These are phyloP conservation scores for Diaporthe caulivora DNA, from an alignment of 2,329 filamentous ascomycete genomes.

Conservation along the genomic window DNA sequence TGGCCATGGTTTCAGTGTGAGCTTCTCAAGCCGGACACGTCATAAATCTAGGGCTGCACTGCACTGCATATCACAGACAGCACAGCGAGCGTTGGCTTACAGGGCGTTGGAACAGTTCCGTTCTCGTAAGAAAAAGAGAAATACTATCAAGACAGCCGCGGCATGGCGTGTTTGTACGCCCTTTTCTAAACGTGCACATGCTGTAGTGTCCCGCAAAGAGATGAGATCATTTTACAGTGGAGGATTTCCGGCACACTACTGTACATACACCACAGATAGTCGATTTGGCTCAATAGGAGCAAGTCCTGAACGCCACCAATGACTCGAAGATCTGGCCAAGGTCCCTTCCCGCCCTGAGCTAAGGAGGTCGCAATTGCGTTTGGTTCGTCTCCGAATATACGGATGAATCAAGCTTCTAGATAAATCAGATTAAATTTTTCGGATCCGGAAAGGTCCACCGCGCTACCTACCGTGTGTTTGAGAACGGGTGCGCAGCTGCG, in stretches of 20 bases:
- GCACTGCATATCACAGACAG: background rate
- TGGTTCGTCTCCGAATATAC: background rate
- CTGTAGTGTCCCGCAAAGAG: too few relatives aligned
- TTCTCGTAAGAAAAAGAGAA: background rate
- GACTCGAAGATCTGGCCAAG: constrained; percentile 1
- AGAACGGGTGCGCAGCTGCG: background rate
- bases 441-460: background rate
- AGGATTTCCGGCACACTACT: too few relatives aligned
- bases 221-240: background rate
- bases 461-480: too few relatives aligned
- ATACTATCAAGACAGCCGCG: background rate
- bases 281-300: background rate
- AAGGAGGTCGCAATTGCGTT: background rate
- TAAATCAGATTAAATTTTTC: background rate
- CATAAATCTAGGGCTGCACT: background rate
- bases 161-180: background rate
- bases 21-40: background rate
- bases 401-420: background rate
- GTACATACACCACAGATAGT: too few relatives aligned
- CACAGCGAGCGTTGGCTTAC: constrained; percentile 17
- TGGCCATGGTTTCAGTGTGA: background rate
- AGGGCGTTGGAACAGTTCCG: constrained; percentile 5
- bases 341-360: too few relatives aligned
- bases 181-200: background rate
- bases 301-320: background rate